Percentiles rank a stretch among this genome's conserved stretches.
Conservation (phyloP, 352 stramenopile species). For the Globisporangium heterothallicum region DNA sequence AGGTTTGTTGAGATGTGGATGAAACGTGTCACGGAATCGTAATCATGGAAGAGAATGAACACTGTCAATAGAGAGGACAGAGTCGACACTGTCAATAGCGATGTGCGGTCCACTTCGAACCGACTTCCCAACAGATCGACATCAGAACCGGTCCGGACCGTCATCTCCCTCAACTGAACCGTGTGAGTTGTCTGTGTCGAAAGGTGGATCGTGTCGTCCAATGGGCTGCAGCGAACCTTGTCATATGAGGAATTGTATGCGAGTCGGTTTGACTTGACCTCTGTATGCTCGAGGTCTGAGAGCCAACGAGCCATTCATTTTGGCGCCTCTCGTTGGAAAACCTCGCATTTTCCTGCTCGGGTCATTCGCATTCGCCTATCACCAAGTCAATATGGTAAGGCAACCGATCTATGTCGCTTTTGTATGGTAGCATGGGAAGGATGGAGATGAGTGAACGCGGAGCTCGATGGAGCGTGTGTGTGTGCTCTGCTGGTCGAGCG, state of each 20-base stretch:
- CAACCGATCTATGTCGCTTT: constrained; percentile 8
- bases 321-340: constrained; percentile 19
- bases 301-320: constrained; percentile 86
- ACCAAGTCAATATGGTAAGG: constrained; percentile 88
- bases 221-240: not conserved
- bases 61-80: not conserved
- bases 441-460: not conserved
- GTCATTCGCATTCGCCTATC: constrained; percentile 86
- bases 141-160: not conserved
- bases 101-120: not conserved
- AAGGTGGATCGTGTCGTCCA: not conserved
- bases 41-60: no score
- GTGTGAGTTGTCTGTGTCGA: not conserved
- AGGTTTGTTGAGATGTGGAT: no score
- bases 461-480: not conserved
- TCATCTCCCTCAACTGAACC: not conserved
- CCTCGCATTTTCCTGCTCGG: constrained; percentile 17
- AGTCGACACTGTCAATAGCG: not conserved
- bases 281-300: constrained; percentile 36
- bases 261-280: constrained; percentile 16
- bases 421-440: not conserved
- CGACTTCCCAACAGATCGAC: no score
- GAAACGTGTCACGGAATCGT: no score
- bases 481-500: no score
- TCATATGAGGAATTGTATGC: constrained; percentile 37